These are phyloP conservation scores for Glycine tomentella DNA, from an alignment of 306 rosid species.

Conservation along the genomic window DNA sequence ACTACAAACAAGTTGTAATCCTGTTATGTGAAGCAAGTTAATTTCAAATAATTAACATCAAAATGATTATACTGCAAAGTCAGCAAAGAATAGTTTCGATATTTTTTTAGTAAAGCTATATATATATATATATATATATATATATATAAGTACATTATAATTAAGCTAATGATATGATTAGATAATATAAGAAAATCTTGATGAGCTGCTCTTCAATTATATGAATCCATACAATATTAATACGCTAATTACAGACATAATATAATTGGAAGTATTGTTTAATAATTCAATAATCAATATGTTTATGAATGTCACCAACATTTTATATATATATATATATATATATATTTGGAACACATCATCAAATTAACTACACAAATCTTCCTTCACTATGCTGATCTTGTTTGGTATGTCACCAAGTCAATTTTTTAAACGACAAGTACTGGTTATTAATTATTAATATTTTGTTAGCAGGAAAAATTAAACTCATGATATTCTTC, in stretches of 20 bases:
- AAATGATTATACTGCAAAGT: not conserved
- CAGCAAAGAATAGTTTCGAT: not conserved
- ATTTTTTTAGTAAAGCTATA: not conserved
- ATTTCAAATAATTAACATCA: not conserved
- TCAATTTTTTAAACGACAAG: too few relatives aligned
- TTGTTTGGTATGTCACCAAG: too few relatives aligned
- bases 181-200: not conserved
- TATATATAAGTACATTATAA: too few relatives aligned
- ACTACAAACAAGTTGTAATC: slow-evolving; percentile 3
- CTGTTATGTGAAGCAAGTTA: slow-evolving; percentile 13
- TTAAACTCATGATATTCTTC: too few relatives aligned
- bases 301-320: not conserved
- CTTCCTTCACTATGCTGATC: too few relatives aligned
- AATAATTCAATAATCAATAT: not conserved
- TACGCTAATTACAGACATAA: not conserved
- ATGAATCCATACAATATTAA: not conserved
- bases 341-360: too few relatives aligned
- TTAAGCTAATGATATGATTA: not conserved
- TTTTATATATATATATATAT: not conserved
- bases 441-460: too few relatives aligned
- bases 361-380: too few relatives aligned
- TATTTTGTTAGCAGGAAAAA: too few relatives aligned
- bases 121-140: not conserved
- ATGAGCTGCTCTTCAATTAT: not conserved
- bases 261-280: not conserved